Percentiles rank a stretch among this genome's conserved stretches.
Conservation (phyloP, 2,329 filamentous ascomycete species). For the Phaeosphaeriaceae sp. region DNA sequence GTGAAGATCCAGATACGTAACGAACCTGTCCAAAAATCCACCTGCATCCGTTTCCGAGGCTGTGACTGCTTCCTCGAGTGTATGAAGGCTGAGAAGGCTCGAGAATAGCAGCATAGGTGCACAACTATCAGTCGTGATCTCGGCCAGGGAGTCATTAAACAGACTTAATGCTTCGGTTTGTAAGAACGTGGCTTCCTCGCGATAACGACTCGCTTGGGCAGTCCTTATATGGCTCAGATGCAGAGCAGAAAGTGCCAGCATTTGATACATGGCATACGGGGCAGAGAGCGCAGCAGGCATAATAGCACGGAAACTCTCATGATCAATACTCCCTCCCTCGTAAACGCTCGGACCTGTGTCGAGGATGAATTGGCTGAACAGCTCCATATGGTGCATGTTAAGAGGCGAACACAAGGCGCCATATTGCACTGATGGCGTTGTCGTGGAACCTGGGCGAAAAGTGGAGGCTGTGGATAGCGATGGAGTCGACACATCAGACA, state of each 20-base stretch:
- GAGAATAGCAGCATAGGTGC: slow-evolving; percentile 23
- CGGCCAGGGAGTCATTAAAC: slow-evolving; percentile 12
- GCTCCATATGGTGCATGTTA: no score
- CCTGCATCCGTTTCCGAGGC: slow-evolving; percentile 9
- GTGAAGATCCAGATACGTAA: slow-evolving; percentile 24
- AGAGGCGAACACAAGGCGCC: no score
- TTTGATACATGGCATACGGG: slow-evolving; percentile 19
- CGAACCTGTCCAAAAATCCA: slow-evolving; percentile 22
- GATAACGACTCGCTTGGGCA: slow-evolving; percentile 14
- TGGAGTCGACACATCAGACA: slow-evolving; percentile 2
- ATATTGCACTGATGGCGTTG: slow-evolving; percentile 8
- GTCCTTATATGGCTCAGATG: slow-evolving; percentile 18
- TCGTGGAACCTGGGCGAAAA: slow-evolving; percentile 1
- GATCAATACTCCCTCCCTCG: neutral
- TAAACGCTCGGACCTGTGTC: no score
- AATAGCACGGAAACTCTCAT: slow-evolving; percentile 6
- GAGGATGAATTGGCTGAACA: no score
- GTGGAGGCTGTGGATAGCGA: slow-evolving; percentile 3
- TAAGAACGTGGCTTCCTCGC: slow-evolving; percentile 19
- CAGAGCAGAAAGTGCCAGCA: slow-evolving; percentile 26
- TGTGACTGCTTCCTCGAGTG: slow-evolving; percentile 22
- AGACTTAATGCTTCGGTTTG: slow-evolving; percentile 20
- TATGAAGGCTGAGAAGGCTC: slow-evolving; percentile 17
- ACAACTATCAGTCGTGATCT: slow-evolving; percentile 16
- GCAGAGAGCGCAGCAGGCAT: slow-evolving; percentile 20